These are phyloP conservation scores for Pulchroboletus neoregius DNA, from an alignment of 1,284 basidiomycete species.

Conservation along the genomic window DNA sequence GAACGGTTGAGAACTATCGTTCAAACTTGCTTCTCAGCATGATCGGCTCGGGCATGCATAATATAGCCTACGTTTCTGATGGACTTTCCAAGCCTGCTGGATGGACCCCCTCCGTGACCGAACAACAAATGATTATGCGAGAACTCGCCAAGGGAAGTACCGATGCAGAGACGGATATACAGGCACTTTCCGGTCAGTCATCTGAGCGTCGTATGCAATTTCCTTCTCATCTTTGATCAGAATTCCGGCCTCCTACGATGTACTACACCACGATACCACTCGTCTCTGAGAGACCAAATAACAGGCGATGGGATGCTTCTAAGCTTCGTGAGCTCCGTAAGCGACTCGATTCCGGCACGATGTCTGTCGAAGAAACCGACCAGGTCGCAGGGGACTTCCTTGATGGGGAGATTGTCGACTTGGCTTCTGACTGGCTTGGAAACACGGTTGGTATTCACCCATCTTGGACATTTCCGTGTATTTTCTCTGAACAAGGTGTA, in stretches of 20 bases:
- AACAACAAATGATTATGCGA: constrained; percentile 95
- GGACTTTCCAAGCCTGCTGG: constrained; percentile 55
- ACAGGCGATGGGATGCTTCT: constrained; percentile 89
- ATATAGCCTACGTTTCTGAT: constrained; percentile 48
- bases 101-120: constrained; percentile 68
- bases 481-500: constrained; percentile 15
- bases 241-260: constrained; percentile 83
- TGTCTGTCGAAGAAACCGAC: constrained; percentile 87
- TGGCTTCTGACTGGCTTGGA: constrained; percentile 98
- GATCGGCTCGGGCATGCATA: constrained; percentile 82
- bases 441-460: constrained; percentile 71
- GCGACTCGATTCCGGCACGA: constrained; percentile 70
- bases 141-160: constrained; percentile 77
- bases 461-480: constrained; percentile 1
- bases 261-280: constrained; percentile 92
- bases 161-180: constrained; percentile 80
- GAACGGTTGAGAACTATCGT: constrained; percentile 90
- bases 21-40: constrained; percentile 88
- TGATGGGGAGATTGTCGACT: constrained; percentile 87
- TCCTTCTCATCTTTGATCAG: constrained; percentile 37
- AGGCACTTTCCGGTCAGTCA: constrained; percentile 73
- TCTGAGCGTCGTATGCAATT: not conserved
- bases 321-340: constrained; percentile 93
- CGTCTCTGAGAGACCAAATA: constrained; percentile 78
- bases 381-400: constrained; percentile 85